phyloP scores from a whole-genome alignment of 2,329 filamentous ascomycete species.

The Cladosporium sp. region DNA sequence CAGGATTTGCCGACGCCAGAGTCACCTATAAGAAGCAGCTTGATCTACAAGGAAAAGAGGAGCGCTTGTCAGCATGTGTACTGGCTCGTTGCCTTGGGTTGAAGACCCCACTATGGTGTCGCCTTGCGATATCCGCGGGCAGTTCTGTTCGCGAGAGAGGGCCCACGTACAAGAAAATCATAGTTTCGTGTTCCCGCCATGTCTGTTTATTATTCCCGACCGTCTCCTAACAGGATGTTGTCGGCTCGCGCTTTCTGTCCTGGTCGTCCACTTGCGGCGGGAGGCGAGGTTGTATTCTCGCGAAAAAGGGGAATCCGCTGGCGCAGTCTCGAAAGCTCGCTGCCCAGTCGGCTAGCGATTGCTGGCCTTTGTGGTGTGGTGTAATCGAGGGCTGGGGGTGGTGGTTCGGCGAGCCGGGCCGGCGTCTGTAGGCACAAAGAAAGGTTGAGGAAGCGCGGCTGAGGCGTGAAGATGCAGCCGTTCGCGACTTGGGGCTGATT shows the following conservation, averaged over 20 bases:
- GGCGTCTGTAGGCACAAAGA: conserved; percentile 9
- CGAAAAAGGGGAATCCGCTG: background rate
- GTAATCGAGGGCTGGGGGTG: background rate
- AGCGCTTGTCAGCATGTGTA: conserved; percentile 15
- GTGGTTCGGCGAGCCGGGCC: conserved; percentile 7
- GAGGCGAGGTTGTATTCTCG: conserved; percentile 7
- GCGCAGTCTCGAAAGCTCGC: conserved; percentile 1
- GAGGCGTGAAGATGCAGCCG: background rate
- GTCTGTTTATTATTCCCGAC: conserved; percentile 6
- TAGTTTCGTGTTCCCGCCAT: conserved; percentile 99
- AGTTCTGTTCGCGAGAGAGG: background rate
- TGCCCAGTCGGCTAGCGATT: background rate
- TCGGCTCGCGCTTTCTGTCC: background rate
- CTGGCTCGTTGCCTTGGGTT: background rate
- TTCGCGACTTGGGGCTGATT: conserved; percentile 2
- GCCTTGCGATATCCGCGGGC: background rate
- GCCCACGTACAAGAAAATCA: conserved; percentile 81
- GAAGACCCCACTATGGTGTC: background rate
- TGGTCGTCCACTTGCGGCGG: conserved; percentile 4
- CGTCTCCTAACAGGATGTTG: background rate
- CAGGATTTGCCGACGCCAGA: conserved; percentile 96
- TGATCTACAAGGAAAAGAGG: conserved; percentile 59
- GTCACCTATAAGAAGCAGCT: conserved; percentile 92
- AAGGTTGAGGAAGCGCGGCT: background rate
- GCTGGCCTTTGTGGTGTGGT: conserved; percentile 3